Base-by-base conservation (phyloP, 2,329 filamentous ascomycete species). In the Zarea fungicola region DNA sequence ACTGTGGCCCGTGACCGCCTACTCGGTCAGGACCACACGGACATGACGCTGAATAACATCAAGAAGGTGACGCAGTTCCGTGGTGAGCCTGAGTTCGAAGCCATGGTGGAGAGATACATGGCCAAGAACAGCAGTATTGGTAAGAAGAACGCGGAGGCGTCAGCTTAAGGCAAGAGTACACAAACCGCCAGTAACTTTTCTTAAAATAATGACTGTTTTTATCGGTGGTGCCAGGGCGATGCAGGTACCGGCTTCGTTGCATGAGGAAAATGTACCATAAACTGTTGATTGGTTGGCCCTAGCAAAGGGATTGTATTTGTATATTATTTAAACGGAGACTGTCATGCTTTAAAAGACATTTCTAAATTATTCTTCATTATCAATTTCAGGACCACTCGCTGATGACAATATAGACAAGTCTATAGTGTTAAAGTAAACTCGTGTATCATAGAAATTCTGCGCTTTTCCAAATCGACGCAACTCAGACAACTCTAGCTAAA, bases 61-160 rank as follows among this genome's bases (percentile, higher is more conserved):
- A 74, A 76, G 55, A 97, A 97, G 71, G 89, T 95, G 47, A 93
- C 89, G 51, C 95, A 81, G 70, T 78, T 90, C 54, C 70, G 79
- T 54, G 89, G 89, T 29, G 72, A 85, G 58, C 67, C 75, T 49
- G 80, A 79, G 23, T 77, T 97, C 56, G 84, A 93, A 60, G 62
- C 72, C 11, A 48, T 48, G 46, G 46, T 42, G 16, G 34, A 40
- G 46, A 35, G 37, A 35, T 42, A 42, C 13, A 48, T 48, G 45
- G 36, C 41, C 36, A 40, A 41, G 36, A 29, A 41, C n/a, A 41
- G 7, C 14, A 14, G 14, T 14, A 14, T 8, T 14, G 8, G 8
- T 8, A 29, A 14, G 8, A 29, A 29, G 28, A 48, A n/a, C 35
- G 45, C 6, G 28, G 28, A 26, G 18, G 25, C 21, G 45, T n/a